These are phyloP conservation scores for Neurospora sp. DNA, from an alignment of 2,329 filamentous ascomycete genomes.

Conservation along the genomic window DNA sequence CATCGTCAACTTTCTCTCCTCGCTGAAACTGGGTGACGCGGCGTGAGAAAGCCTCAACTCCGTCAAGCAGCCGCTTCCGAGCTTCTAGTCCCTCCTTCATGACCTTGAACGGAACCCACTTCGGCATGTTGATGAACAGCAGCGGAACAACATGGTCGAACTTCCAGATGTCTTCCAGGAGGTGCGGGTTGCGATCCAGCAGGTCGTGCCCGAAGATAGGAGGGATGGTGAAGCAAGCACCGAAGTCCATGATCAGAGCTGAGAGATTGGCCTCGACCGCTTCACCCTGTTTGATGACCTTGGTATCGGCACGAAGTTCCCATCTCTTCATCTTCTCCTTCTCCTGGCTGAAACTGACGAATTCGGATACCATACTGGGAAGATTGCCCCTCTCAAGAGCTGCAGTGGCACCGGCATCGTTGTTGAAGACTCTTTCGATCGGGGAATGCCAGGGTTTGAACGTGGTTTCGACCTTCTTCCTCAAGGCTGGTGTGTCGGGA, in stretches of 20 bases:
- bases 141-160: slow-evolving; percentile 13
- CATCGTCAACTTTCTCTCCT: slow-evolving; percentile 10
- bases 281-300: background rate
- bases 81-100: slow-evolving; percentile 7
- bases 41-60: slow-evolving; percentile 7
- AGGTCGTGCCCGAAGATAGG: slow-evolving; percentile 11
- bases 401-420: slow-evolving; percentile 6
- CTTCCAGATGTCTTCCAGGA: slow-evolving; percentile 12
- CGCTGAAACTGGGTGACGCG: slow-evolving; percentile 11
- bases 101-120: slow-evolving; percentile 10
- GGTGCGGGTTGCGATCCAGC: slow-evolving; percentile 5
- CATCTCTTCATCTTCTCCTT: slow-evolving; percentile 5
- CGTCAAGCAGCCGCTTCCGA: slow-evolving; percentile 5
- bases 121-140: slow-evolving; percentile 9
- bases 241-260: slow-evolving; percentile 10
- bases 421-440: slow-evolving; percentile 8
- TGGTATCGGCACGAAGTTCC: slow-evolving; percentile 9
- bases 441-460: background rate
- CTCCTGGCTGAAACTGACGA: slow-evolving; percentile 6
- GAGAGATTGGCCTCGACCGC: slow-evolving; percentile 10
- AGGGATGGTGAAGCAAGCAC: slow-evolving; percentile 8
- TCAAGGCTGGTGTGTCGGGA: background rate
- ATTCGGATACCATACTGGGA: slow-evolving; percentile 1
- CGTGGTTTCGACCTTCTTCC: background rate
- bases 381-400: slow-evolving; percentile 5